Evolutionary conservation across 2,329 filamentous ascomycete species (phyloP).

Genomic region (Parasarocladium wereldwijsianum): DNA sequence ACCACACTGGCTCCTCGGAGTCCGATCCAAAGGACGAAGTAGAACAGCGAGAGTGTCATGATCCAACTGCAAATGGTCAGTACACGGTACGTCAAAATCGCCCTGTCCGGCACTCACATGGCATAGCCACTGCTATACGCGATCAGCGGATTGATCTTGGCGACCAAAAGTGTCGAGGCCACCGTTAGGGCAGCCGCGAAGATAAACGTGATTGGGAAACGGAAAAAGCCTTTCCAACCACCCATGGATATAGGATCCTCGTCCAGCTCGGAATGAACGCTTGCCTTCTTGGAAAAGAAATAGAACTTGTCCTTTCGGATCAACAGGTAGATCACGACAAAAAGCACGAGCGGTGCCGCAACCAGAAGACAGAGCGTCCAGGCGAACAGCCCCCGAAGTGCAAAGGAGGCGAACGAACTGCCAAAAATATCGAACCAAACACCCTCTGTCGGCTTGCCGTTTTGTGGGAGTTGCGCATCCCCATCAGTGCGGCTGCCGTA

Average conservation of each 20-base stretch:
- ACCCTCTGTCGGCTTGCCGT: constrained; percentile 50
- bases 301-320: constrained; percentile 71
- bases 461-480: constrained; percentile 45
- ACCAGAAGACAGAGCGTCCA: constrained; percentile 75
- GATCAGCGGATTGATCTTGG: constrained; percentile 77
- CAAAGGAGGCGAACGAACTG: constrained; percentile 61
- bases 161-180: constrained; percentile 53
- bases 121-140: constrained; percentile 81
- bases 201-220: constrained; percentile 63
- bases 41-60: constrained; percentile 72
- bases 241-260: constrained; percentile 49
- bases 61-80: constrained; percentile 41
- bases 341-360: constrained; percentile 58
- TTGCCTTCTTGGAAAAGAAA: constrained; percentile 53
- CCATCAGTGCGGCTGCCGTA: constrained; percentile 40
- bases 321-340: constrained; percentile 54
- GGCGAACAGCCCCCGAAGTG: constrained; percentile 72
- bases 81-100: background rate
- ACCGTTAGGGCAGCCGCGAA: constrained; percentile 55
- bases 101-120: constrained; percentile 33
- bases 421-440: constrained; percentile 96
- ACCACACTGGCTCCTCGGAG: constrained; percentile 64
- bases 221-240: constrained; percentile 70
- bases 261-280: constrained; percentile 41
- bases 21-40: constrained; percentile 70